Evolutionary conservation across 1,284 basidiomycete species (phyloP), one percentile per base, ranked within the genome.

Genomic region (Heimioporus retisporus): DNA sequence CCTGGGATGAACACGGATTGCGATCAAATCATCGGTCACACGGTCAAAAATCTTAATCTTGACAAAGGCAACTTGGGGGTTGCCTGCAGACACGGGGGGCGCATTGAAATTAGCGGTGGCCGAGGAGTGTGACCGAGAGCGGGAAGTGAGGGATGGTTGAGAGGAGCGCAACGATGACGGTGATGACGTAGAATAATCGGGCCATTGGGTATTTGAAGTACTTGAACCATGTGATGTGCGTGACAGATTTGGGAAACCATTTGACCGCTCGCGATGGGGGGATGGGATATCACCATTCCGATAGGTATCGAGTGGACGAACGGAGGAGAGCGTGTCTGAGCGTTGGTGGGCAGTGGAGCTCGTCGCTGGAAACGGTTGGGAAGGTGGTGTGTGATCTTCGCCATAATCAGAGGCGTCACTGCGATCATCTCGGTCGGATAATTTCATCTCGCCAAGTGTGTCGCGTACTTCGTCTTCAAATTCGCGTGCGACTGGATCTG

Each of bases 11-110:
- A 99, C 97, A n/a, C 98, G 92, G 61, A 99, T 96, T 5, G 98
- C 97, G 68, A 99, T 96, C 61, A 99, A 84, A 78, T 99, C 97
- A 77, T 98, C 95, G 35, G 96, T 93, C 67, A 93, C 86, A 43
- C 93, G 87, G 79, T 98, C 93, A 76, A 97, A 98, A 63, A 99
- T 96, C 83, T 99, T 99, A 83, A 99, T 98, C 84, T 98, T 98
- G 73, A 98, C 88, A 81, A 96, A 97, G 48, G 95, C 90, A 48
- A 94, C 90, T 73, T 93, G 92, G 19, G 90, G 88, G 71, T 92
- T 93, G 62, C 84, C 86, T 21, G 89, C 88, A 55, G 91, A 94
- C 73, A 93, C 92, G n/a, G 89, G 84, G 14, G 92, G 93, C 25
- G 83, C 88, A 71, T 87, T 91, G 68, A 86, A 73, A 69, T 84